phyloP scores from a whole-genome alignment of 192 early-diverging fungal genomes.

The Coemansia sp. region DNA sequence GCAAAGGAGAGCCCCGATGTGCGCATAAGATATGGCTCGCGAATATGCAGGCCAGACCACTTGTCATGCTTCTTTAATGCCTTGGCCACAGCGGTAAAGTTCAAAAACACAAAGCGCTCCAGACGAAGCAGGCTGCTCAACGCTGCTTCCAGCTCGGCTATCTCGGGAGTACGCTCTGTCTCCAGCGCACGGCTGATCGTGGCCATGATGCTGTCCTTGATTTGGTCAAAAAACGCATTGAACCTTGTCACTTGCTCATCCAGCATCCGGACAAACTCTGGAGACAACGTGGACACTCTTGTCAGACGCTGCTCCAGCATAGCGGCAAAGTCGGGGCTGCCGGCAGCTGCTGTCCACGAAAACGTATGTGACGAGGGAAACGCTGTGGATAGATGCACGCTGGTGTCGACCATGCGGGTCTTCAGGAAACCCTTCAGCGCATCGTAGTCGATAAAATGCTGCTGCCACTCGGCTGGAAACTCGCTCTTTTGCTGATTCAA shows the following conservation, averaged over 20 bases:
- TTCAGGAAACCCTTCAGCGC: constrained; percentile 68
- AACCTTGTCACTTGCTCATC: constrained; percentile 66
- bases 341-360: constrained; percentile 17
- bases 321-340: constrained; percentile 55
- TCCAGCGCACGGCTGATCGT: constrained; percentile 19
- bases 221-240: constrained; percentile 52
- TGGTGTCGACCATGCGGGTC: constrained; percentile 58
- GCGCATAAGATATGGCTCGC: constrained; percentile 69
- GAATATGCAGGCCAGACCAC: constrained; percentile 71
- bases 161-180: constrained; percentile 6
- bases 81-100: constrained; percentile 83
- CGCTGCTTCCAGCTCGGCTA: constrained; percentile 40
- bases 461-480: constrained; percentile 65
- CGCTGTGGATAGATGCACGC: constrained; percentile 39
- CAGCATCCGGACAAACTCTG: constrained; percentile 66
- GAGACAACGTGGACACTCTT: constrained; percentile 57
- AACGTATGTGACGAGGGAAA: constrained; percentile 39
- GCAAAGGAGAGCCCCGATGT: constrained; percentile 67
- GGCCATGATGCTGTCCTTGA: constrained; percentile 31
- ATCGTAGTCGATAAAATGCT: constrained; percentile 70
- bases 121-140: constrained; percentile 66
- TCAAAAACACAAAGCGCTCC: constrained; percentile 80
- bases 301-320: constrained; percentile 58
- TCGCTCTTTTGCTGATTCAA: constrained; percentile 61
- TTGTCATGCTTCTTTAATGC: constrained; percentile 86